These are phyloP conservation scores for Isatis tinctoria DNA, from an alignment of 345 rosid species.

Conservation along the genomic window DNA sequence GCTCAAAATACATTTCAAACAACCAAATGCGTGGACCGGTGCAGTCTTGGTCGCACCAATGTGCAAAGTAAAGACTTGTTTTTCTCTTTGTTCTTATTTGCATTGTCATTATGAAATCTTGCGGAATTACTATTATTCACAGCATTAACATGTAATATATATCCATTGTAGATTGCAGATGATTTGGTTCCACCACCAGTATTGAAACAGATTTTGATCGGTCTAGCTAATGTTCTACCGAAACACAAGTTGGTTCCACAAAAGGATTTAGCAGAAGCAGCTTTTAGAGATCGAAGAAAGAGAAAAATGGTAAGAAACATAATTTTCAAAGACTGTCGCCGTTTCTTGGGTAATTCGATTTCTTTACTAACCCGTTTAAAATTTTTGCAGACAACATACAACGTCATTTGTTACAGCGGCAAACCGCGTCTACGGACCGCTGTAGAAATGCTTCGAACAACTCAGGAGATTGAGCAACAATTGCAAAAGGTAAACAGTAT, in stretches of 20 bases:
- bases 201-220: conserved; percentile 58
- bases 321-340: too few species aligned
- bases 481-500: conserved; percentile 46
- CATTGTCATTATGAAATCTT: not conserved
- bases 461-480: conserved; percentile 66
- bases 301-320: conserved; percentile 47
- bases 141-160: not conserved
- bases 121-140: not conserved
- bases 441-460: conserved; percentile 66
- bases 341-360: not conserved
- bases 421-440: conserved; percentile 81
- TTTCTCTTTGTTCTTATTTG: not conserved
- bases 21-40: conserved; percentile 83
- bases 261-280: conserved; percentile 77
- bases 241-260: conserved; percentile 83
- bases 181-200: conserved; percentile 70
- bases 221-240: conserved; percentile 69
- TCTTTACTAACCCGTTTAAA: not conserved
- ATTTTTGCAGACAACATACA: conserved; percentile 56
- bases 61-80: conserved; percentile 74
- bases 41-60: conserved; percentile 90
- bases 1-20: conserved; percentile 80
- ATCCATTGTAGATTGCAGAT: conserved; percentile 69
- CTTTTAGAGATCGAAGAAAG: conserved; percentile 63
- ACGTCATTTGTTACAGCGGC: conserved; percentile 67